Conservation (phyloP, 2,329 filamentous ascomycete genomes). For the Colletotrichum euphorbiae region DNA sequence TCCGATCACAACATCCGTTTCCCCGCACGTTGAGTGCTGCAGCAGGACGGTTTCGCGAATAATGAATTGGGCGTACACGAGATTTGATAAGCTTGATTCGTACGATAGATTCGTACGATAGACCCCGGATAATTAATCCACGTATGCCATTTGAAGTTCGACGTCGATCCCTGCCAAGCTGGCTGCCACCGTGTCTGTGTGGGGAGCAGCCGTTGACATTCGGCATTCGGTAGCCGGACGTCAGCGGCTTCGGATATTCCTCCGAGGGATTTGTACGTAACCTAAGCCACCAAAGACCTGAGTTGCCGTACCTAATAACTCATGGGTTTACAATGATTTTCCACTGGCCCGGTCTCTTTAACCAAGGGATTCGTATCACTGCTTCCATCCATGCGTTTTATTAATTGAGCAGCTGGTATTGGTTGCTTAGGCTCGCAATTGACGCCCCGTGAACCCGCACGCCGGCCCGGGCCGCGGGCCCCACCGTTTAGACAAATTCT, state of each 20-base stretch:
- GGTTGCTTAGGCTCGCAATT: not conserved
- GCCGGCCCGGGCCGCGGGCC: conserved; percentile 8
- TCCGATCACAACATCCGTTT: conserved; percentile 6
- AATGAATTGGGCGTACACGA: conserved; percentile 2
- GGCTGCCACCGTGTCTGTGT: not conserved
- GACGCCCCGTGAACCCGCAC: not conserved
- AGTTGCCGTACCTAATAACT: not conserved
- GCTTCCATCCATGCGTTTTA: not conserved
- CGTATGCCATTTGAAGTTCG: not conserved
- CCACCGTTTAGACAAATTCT: not conserved
- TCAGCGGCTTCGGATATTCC: not conserved
- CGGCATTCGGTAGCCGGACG: conserved; percentile 1
- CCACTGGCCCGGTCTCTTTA: not conserved
- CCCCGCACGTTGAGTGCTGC: conserved; percentile 9
- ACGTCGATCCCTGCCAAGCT: not conserved
- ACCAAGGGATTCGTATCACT: not conserved
- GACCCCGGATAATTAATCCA: not conserved
- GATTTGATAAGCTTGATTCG: conserved; percentile 19
- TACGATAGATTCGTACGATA: too few relatives aligned
- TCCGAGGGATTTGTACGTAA: not conserved
- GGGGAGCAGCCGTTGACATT: not conserved
- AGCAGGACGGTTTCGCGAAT: not conserved
- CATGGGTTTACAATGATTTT: too few relatives aligned
- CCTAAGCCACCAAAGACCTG: not conserved
- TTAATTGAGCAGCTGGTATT: conserved; percentile 1